Evolutionary conservation across 2,329 filamentous ascomycete genomes (phyloP).

Genomic region (Aspergillus sp.): DNA sequence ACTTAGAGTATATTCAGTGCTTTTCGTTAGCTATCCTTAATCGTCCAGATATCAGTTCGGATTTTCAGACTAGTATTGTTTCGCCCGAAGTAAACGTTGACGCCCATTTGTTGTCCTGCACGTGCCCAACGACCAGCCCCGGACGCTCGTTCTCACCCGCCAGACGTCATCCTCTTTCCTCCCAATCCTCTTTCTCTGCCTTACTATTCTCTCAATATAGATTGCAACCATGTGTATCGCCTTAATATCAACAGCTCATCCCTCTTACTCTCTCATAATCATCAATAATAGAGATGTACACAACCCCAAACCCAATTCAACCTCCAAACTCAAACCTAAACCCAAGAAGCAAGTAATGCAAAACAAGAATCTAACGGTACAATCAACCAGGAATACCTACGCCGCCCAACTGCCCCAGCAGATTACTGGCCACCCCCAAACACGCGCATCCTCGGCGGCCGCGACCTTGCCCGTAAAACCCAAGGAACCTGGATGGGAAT

Average conservation of each 20-base stretch:
- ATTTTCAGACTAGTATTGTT: background rate
- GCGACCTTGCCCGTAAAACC: slow-evolving; percentile 59
- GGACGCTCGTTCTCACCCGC: background rate
- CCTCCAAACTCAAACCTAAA: background rate
- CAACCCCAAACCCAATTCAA: background rate
- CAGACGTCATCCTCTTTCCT: background rate
- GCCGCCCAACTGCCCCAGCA: slow-evolving; percentile 59
- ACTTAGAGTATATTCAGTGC: background rate
- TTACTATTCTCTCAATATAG: background rate
- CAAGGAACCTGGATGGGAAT: slow-evolving; percentile 67
- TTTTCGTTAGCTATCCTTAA: background rate
- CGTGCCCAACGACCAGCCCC: slow-evolving; percentile 5
- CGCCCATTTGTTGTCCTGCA: slow-evolving; percentile 4
- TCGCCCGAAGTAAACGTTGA: background rate
- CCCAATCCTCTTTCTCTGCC: background rate
- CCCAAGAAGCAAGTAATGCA: background rate
- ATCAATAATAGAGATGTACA: slow-evolving; percentile 74
- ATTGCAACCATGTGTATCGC: slow-evolving; percentile 64
- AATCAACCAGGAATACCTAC: slow-evolving; percentile 56
- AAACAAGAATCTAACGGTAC: slow-evolving; percentile 1
- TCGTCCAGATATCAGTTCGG: background rate
- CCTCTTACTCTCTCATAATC: slow-evolving; percentile 62
- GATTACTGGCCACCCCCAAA: slow-evolving; percentile 61
- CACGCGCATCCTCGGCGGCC: slow-evolving; percentile 58
- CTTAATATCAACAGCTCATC: slow-evolving; percentile 67